phyloP scores from a whole-genome alignment of 768 basidiomycete genomes.

The Termitomyces sp. region DNA sequence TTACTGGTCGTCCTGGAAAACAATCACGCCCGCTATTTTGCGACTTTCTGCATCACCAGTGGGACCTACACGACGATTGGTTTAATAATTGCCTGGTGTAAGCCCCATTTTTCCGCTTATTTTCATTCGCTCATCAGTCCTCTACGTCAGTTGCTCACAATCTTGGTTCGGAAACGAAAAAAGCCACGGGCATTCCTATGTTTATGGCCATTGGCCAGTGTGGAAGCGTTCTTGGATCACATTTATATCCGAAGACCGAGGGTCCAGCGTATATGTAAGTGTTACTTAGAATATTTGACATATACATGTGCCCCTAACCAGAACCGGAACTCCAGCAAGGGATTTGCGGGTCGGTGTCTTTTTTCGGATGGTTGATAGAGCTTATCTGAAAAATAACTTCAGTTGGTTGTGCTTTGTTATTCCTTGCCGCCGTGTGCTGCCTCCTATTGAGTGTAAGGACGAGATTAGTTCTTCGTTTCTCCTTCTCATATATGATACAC shows the following conservation, averaged over 20 bases:
- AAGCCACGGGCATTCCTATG: constrained; percentile 68
- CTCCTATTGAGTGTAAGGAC: constrained; percentile 42
- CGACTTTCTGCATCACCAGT: constrained; percentile 69
- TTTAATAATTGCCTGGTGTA: constrained; percentile 73
- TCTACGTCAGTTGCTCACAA: constrained; percentile 52
- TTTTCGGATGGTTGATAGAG: neutral
- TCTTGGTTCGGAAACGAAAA: constrained; percentile 73
- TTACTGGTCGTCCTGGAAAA: constrained; percentile 50
- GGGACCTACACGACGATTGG: constrained; percentile 78
- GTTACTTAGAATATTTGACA: too few relatives aligned
- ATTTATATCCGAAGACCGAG: constrained; percentile 60
- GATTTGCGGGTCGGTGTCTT: constrained; percentile 43
- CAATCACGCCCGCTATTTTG: constrained; percentile 66
- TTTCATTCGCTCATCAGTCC: constrained; percentile 3
- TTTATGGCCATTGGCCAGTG: constrained; percentile 81
- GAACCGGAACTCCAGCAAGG: constrained; percentile 33
- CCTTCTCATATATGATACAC: neutral
- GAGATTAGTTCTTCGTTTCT: neutral
- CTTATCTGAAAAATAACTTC: constrained; percentile 6
- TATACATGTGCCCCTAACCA: neutral
- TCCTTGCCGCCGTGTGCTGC: constrained; percentile 49
- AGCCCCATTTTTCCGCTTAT: constrained; percentile 22
- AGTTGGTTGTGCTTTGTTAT: constrained; percentile 48
- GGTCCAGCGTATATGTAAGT: constrained; percentile 62
- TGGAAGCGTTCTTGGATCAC: constrained; percentile 71